Evolutionary conservation across 225 moss, liverwort and hornwort genomes (phyloP).

Genomic region (Rhytidiadelphus loreus): DNA sequence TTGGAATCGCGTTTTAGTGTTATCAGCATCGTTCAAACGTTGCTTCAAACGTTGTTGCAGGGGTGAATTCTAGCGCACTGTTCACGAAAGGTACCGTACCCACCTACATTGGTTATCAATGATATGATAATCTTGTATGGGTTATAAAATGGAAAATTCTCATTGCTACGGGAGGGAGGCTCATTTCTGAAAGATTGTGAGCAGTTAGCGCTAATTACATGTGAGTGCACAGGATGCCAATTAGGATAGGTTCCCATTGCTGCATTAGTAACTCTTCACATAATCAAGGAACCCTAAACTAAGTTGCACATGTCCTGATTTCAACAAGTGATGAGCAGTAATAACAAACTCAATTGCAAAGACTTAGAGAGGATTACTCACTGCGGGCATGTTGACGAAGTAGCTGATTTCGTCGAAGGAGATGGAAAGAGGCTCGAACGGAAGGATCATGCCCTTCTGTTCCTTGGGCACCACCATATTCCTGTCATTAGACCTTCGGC

Average conservation of each 20-base stretch:
- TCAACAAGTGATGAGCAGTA: not conserved
- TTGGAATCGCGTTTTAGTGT: not conserved
- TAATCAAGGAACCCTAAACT: not conserved
- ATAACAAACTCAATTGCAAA: not conserved
- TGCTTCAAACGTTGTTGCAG: not conserved
- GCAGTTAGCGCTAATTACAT: not conserved
- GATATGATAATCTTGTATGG: not conserved
- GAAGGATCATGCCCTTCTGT: conserved; percentile 39
- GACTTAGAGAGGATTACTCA: not conserved
- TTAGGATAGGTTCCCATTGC: not conserved
- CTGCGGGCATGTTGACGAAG: conserved; percentile 44
- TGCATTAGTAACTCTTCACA: not conserved
- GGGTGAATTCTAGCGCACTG: not conserved
- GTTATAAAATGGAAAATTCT: not conserved
- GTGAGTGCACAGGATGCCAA: not conserved
- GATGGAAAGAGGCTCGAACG: conserved; percentile 43
- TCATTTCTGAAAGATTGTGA: not conserved
- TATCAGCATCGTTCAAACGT: not conserved
- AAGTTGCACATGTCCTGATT: not conserved
- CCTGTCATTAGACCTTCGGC: not conserved
- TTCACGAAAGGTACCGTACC: not conserved
- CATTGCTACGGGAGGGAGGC: not conserved
- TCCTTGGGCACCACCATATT: conserved; percentile 16
- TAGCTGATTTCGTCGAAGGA: conserved; percentile 47
- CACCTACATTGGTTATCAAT: not conserved